These are phyloP conservation scores for Digitaria exilis DNA, from an alignment of 202 grass and related monocot species.

Conservation along the genomic window DNA sequence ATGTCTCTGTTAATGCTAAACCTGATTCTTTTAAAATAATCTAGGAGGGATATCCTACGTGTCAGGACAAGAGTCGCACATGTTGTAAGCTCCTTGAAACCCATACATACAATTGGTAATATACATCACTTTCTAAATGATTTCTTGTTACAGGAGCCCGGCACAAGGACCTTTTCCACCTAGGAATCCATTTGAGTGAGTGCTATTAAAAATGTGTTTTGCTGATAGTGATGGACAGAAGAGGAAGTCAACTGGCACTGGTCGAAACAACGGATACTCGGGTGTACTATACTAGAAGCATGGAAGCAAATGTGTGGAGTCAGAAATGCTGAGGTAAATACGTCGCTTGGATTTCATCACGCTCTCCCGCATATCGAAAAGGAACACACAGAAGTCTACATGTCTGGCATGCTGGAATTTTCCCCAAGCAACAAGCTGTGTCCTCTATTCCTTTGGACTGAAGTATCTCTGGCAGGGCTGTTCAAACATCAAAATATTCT, in stretches of 20 bases:
- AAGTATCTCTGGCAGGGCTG: conserved; percentile 23
- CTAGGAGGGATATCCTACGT: conserved; percentile 60
- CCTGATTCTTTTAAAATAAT: conserved; percentile 41
- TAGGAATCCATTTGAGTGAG: conserved; percentile 89
- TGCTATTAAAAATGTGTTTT: conserved; percentile 8
- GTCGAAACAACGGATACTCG: conserved; percentile 7
- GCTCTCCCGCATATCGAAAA: conserved; percentile 28
- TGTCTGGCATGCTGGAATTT: conserved; percentile 19
- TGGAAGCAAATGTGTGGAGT: conserved; percentile 4
- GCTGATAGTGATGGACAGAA: conserved; percentile 19
- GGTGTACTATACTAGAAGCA: conserved; percentile 42
- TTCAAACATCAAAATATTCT: conserved; percentile 18
- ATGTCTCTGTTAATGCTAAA: conserved; percentile 2
- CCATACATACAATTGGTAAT: conserved; percentile 23
- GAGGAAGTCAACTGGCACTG: neutral
- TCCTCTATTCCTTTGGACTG: neutral
- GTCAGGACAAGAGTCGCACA: conserved; percentile 51
- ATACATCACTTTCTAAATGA: conserved; percentile 8
- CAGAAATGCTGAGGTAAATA: conserved; percentile 20
- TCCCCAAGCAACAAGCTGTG: conserved; percentile 14
- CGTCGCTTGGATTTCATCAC: conserved; percentile 34
- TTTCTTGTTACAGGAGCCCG: conserved; percentile 53
- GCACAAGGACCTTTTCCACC: conserved; percentile 61
- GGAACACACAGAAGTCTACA: conserved; percentile 30
- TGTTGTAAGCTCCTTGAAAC: conserved; percentile 60